Base-by-base conservation (phyloP, 2,329 filamentous ascomycete species). In the Tolypocladium endophyticum region DNA sequence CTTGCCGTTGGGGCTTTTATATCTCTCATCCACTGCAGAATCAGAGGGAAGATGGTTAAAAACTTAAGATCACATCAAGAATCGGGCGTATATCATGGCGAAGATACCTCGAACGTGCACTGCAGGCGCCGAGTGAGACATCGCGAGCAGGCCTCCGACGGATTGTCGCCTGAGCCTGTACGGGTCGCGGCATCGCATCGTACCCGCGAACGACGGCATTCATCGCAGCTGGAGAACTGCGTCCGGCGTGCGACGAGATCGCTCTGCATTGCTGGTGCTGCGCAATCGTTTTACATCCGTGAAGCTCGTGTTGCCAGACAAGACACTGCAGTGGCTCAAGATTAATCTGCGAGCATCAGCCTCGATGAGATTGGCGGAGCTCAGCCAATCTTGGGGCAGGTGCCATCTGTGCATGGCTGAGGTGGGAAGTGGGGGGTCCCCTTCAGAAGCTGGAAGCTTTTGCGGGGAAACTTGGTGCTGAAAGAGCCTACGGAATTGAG, bases 131-230 rank as follows among this genome's bases (percentile, higher is more conserved):
- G 64, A 55, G 68, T 68, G 52, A 62, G 57, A 56, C 70, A 89
- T 64, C 79, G 89, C 0, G 87, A 90, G 2, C 87, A 90, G 64
- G 83, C 86, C 65, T 85, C 81, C 18, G 81, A 87, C 50, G 87
- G 83, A 64, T 85, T 79, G 12, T 85, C 86, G 0, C 79, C 84
- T 9, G 86, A 84, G 23, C 57, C 58, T 18, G 57, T 39, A 28
- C 62, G 63, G 53, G 58, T 64, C 39, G 62, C 60, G 1, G 68
- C 68, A 55, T 72, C 69, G 56, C 70, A 71, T 9, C 68, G 68
- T 25, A 72, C 68, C 25, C 70, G 68, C 7, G 67, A 70, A 57
- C 67, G 61, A 36, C 69, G 70, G 56, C 70, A 72, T 28, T 67
- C 67, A 55, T 72, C 70, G 56, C 70, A 72, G 57, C 70, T 71